A percentile compares a stretch with the other conserved stretches of the same genome.
phyloP scores from a whole-genome alignment of 495 filamentous ascomycete species.

The Penicillium daleae region DNA sequence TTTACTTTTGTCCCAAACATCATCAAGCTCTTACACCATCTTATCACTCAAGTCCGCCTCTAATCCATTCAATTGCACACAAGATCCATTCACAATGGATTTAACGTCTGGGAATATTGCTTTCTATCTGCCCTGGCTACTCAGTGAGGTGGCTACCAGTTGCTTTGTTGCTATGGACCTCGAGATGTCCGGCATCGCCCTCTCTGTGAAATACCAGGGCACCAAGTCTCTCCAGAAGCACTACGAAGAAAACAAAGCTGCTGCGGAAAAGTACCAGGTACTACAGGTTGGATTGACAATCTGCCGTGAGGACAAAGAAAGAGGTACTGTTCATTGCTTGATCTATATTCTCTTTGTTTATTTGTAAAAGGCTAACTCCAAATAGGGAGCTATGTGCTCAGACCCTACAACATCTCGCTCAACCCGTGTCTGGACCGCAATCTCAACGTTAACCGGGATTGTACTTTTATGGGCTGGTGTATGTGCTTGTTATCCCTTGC shows the following conservation, averaged over 20 bases:
- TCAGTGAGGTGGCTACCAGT: conserved; percentile 60
- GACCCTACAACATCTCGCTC: conserved; percentile 71
- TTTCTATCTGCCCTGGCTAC: conserved; percentile 58
- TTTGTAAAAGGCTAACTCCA: conserved; percentile 9
- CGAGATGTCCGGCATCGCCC: conserved; percentile 73
- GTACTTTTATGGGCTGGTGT: conserved; percentile 57
- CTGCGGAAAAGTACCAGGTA: conserved; percentile 71
- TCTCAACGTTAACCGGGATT: conserved; percentile 58
- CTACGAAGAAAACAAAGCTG: conserved; percentile 66
- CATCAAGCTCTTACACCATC: background rate
- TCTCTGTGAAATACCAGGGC: conserved; percentile 29
- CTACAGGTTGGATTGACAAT: conserved; percentile 79
- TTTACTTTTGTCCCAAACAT: background rate
- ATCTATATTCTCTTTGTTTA: background rate
- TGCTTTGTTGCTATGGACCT: conserved; percentile 74
- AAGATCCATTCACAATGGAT: conserved; percentile 58
- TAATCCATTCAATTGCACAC: background rate
- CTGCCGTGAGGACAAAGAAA: conserved; percentile 55
- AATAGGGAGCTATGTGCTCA: conserved; percentile 59
- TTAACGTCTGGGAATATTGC: conserved; percentile 58
- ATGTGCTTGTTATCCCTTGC: conserved; percentile 11
- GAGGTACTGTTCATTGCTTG: conserved; percentile 34
- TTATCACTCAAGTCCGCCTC: background rate
- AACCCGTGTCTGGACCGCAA: conserved; percentile 55
- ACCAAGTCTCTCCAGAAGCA: conserved; percentile 57